phyloP scores from a whole-genome alignment of 2,329 filamentous ascomycete genomes.

The Aspergillus flavus region DNA sequence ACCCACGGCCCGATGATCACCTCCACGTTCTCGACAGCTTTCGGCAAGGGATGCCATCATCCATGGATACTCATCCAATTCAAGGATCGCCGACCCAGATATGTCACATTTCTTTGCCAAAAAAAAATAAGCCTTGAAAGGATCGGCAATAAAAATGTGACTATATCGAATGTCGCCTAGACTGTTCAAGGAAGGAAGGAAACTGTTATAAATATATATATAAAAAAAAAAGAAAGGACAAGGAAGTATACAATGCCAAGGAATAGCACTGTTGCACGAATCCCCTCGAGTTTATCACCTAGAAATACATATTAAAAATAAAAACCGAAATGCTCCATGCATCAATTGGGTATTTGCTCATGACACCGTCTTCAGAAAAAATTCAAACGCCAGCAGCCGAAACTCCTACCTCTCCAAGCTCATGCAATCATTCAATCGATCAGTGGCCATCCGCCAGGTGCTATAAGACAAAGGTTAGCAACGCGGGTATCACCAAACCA shows the following conservation, averaged over 20 bases:
- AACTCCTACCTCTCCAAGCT: neutral
- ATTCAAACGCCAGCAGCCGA: conserved; percentile 9
- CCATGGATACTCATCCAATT: neutral
- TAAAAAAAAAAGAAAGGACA: neutral
- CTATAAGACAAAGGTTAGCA: conserved; percentile 24
- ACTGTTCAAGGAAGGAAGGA: neutral
- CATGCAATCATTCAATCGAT: conserved; percentile 24
- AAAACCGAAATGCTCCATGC: conserved; percentile 13
- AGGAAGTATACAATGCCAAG: neutral
- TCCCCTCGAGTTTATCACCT: neutral
- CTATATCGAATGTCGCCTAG: neutral
- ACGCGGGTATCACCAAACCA: neutral
- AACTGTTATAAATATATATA: neutral
- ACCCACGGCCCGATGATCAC: conserved; percentile 4
- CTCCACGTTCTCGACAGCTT: conserved; percentile 11
- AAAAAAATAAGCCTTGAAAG: neutral
- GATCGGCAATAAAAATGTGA: neutral
- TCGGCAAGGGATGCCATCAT: conserved; percentile 10
- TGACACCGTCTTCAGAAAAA: neutral
- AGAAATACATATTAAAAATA: conserved; percentile 7
- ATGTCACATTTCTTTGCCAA: neutral
- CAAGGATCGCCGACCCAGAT: neutral
- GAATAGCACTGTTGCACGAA: neutral
- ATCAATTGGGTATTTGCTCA: conserved; percentile 21
- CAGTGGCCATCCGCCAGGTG: conserved; percentile 44